phyloP scores from a whole-genome alignment of 257 asterid species.

The Solanum chilense region DNA sequence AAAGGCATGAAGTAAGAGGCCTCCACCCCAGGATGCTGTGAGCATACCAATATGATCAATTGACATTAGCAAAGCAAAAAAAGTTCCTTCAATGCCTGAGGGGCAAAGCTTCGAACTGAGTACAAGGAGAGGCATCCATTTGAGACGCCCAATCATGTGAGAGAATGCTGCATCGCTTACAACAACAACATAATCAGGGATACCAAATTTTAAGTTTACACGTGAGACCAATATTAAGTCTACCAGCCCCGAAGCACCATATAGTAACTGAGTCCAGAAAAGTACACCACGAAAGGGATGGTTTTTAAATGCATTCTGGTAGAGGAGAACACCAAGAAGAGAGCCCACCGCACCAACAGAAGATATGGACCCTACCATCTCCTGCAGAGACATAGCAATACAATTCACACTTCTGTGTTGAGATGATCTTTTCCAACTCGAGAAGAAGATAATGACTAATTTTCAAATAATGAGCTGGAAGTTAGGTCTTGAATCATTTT shows the following conservation, averaged over 20 bases:
- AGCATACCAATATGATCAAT: slow-evolving; percentile 57
- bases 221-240: slow-evolving; percentile 50
- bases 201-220: slow-evolving; percentile 45
- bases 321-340: slow-evolving; percentile 60
- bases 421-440: neutral
- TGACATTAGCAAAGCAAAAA: slow-evolving; percentile 64
- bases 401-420: neutral
- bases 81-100: slow-evolving; percentile 63
- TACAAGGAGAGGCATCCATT: slow-evolving; percentile 79
- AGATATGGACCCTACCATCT: slow-evolving; percentile 55
- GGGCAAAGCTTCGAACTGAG: slow-evolving; percentile 64
- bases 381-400: slow-evolving; percentile 24
- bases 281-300: slow-evolving; percentile 42
- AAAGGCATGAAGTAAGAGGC: slow-evolving; percentile 38
- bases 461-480: neutral
- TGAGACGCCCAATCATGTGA: slow-evolving; percentile 28
- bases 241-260: slow-evolving; percentile 45
- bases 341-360: slow-evolving; percentile 73
- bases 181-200: slow-evolving; percentile 59
- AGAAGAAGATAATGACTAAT: neutral
- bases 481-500: neutral
- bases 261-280: slow-evolving; percentile 49
- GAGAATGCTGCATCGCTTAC: slow-evolving; percentile 48
- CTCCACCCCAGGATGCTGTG: slow-evolving; percentile 53
- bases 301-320: slow-evolving; percentile 58